These are phyloP conservation scores for Dimargaris verticillata DNA, from an alignment of 192 early-diverging fungal species.

Conservation along the genomic window DNA sequence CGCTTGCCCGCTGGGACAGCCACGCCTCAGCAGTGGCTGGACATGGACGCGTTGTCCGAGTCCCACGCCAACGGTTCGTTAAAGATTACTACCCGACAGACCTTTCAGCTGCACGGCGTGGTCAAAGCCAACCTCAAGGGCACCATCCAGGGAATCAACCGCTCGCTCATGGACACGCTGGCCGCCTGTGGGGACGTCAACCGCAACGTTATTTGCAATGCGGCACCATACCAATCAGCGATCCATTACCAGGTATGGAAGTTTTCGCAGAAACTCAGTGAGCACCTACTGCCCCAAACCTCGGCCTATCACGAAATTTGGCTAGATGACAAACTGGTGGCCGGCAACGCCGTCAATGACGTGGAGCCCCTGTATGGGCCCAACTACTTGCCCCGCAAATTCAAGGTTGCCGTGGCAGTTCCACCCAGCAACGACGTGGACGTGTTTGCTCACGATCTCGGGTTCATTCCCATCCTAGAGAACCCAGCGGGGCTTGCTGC, in stretches of 20 bases:
- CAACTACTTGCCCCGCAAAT: conserved; percentile 90
- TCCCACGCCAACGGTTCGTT: conserved; percentile 70
- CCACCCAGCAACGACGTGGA: conserved; percentile 96
- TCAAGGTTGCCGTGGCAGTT: conserved; percentile 88
- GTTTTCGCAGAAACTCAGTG: conserved; percentile 52
- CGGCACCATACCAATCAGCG: conserved; percentile 63
- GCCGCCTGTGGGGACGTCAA: conserved; percentile 98
- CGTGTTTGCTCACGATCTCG: conserved; percentile 88
- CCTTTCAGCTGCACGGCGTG: conserved; percentile 93
- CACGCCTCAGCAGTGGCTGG: conserved; percentile 78
- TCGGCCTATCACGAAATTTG: conserved; percentile 95
- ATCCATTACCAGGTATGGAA: conserved; percentile 63
- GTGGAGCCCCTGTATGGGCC: conserved; percentile 83
- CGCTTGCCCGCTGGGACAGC: conserved; percentile 84
- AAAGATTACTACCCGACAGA: conserved; percentile 92
- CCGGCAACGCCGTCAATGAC: conserved; percentile 63
- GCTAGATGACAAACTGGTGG: conserved; percentile 79
- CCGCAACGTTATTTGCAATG: conserved; percentile 88
- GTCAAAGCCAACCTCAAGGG: conserved; percentile 78
- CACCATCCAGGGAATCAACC: conserved; percentile 85
- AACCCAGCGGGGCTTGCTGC: conserved; percentile 11
- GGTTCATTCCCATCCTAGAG: conserved; percentile 80
- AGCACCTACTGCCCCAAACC: conserved; percentile 69
- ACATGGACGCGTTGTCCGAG: conserved; percentile 83
- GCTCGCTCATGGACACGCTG: conserved; percentile 74